Evolutionary conservation across 2,329 filamentous ascomycete genomes (phyloP).

Genomic region (Xylaria sp.): DNA sequence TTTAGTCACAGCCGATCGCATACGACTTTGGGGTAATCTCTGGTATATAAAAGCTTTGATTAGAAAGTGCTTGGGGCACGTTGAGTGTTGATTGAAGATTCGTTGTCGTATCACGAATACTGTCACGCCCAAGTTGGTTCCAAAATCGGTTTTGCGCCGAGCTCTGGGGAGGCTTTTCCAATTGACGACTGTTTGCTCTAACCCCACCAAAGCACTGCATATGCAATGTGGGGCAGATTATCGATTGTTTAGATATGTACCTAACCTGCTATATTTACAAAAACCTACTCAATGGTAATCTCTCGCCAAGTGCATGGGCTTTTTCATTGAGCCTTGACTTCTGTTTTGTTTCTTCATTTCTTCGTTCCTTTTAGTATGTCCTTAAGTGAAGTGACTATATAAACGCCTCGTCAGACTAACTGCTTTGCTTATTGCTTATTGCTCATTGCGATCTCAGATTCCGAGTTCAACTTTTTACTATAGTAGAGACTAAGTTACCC

Average conservation of each 20-base stretch:
- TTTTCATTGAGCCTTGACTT: too few species aligned
- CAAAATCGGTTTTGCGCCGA: conserved; percentile 20
- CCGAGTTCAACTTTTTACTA: too few species aligned
- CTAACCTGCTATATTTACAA: not conserved
- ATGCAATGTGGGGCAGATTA: conserved; percentile 27
- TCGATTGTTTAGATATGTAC: not conserved
- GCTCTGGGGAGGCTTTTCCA: not conserved
- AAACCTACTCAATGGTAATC: not conserved
- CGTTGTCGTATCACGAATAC: not conserved
- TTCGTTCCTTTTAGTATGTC: too few species aligned
- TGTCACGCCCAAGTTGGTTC: not conserved
- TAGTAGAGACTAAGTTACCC: too few species aligned
- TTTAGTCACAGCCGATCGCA: not conserved
- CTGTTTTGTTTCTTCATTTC: too few species aligned
- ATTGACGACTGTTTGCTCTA: not conserved
- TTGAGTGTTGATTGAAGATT: not conserved
- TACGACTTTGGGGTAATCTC: not conserved
- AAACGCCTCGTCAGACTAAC: too few species aligned
- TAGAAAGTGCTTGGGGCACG: not conserved
- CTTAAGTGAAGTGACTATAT: too few species aligned
- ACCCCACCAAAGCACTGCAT: conserved; percentile 22
- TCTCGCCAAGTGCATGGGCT: not conserved
- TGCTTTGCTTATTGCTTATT: too few species aligned
- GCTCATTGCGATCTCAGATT: too few species aligned
- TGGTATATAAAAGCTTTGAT: not conserved